Conservation (phyloP, 345 rosid genomes). For the Corchorus capsularis region DNA sequence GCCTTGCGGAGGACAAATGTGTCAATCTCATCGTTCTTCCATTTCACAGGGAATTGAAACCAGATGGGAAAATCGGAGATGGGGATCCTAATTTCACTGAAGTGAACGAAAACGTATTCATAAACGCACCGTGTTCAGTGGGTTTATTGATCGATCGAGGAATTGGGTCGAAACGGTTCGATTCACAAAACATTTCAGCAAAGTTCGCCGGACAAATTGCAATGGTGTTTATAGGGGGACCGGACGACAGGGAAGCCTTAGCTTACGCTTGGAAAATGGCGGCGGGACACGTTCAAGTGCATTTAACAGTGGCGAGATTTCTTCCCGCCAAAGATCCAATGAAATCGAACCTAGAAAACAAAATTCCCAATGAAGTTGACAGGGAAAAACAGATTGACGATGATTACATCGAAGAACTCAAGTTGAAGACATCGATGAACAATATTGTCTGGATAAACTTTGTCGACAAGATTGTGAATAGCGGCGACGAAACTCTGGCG, state of each 20-base stretch:
- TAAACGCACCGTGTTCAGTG: slow-evolving; percentile 55
- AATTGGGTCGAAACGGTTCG: slow-evolving; percentile 10
- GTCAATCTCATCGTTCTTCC: slow-evolving; percentile 56
- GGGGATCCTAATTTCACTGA: slow-evolving; percentile 33
- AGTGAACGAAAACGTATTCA: slow-evolving; percentile 51
- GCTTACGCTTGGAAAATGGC: slow-evolving; percentile 65
- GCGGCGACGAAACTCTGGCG: slow-evolving; percentile 41
- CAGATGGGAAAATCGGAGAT: slow-evolving; percentile 41
- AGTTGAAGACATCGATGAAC: slow-evolving; percentile 30
- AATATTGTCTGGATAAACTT: slow-evolving; percentile 28
- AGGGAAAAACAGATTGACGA: slow-evolving; percentile 39
- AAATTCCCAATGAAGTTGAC: background rate
- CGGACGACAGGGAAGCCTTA: slow-evolving; percentile 72
- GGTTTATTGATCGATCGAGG: slow-evolving; percentile 62
- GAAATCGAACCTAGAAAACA: background rate
- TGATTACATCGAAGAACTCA: slow-evolving; percentile 46
- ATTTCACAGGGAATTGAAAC: slow-evolving; percentile 39
- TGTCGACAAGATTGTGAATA: slow-evolving; percentile 42
- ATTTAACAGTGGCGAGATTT: slow-evolving; percentile 52
- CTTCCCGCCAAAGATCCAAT: slow-evolving; percentile 24
- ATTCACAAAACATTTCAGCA: background rate
- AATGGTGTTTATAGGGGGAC: slow-evolving; percentile 62
- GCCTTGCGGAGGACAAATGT: slow-evolving; percentile 62
- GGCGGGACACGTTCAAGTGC: slow-evolving; percentile 23
- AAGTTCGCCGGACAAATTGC: slow-evolving; percentile 10